Conservation (phyloP, 2,329 filamentous ascomycete species). For the Neofusicoccum sp. region DNA sequence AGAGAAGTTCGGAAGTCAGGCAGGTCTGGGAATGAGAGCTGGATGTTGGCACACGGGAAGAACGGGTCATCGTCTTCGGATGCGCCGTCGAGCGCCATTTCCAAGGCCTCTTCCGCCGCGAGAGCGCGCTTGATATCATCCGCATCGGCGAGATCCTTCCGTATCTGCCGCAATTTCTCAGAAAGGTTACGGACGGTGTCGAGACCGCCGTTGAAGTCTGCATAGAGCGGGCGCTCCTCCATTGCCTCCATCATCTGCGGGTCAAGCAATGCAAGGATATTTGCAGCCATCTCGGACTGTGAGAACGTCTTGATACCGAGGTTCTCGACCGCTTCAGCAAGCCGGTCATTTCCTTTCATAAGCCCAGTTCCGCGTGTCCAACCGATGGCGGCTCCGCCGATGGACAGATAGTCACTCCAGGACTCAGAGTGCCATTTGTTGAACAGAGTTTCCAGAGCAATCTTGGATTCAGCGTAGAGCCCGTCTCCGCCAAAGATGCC, state of each 20-base stretch:
- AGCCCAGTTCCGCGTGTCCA: slow-evolving; percentile 47
- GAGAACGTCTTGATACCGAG: slow-evolving; percentile 42
- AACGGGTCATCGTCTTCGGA: slow-evolving; percentile 4
- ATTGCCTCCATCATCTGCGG: slow-evolving; percentile 30
- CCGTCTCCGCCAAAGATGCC: slow-evolving; percentile 46
- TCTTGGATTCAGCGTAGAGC: slow-evolving; percentile 46
- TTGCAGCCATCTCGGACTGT: slow-evolving; percentile 42
- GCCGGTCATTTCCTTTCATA: slow-evolving; percentile 43
- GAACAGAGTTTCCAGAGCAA: slow-evolving; percentile 39
- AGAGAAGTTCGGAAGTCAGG: slow-evolving; percentile 9
- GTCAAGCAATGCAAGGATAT: slow-evolving; percentile 38
- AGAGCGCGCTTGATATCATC: slow-evolving; percentile 19
- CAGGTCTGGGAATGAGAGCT: slow-evolving; percentile 15
- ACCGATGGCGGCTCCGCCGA: slow-evolving; percentile 45
- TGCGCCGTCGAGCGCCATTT: neutral
- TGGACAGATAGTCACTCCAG: slow-evolving; percentile 39
- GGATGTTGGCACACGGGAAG: slow-evolving; percentile 17
- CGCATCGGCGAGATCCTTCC: slow-evolving; percentile 19
- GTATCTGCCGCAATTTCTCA: slow-evolving; percentile 20
- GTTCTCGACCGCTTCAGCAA: slow-evolving; percentile 40
- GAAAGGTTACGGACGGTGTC: slow-evolving; percentile 24
- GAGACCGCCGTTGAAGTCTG: slow-evolving; percentile 42
- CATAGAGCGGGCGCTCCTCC: slow-evolving; percentile 37
- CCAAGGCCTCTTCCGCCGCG: slow-evolving; percentile 19
- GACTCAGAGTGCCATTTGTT: slow-evolving; percentile 36